phyloP scores from a whole-genome alignment of 2,329 filamentous ascomycete genomes.

The Pseudogymnoascus sp. region DNA sequence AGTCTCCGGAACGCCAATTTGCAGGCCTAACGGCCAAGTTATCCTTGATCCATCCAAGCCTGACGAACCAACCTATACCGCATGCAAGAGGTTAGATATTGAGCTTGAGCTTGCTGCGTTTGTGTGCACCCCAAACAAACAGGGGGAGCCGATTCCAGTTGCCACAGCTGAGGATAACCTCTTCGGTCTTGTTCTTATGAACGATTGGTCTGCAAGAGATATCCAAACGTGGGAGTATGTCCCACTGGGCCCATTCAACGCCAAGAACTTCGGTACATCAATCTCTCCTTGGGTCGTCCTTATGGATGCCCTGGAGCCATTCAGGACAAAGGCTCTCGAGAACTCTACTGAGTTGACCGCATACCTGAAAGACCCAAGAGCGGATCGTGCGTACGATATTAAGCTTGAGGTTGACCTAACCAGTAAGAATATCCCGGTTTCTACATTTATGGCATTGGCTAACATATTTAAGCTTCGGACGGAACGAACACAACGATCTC shows the following conservation, averaged over 20 bases:
- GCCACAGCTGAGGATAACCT: slow-evolving; percentile 59
- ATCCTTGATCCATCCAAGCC: slow-evolving; percentile 52
- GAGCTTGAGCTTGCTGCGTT: slow-evolving; percentile 76
- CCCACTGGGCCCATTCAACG: slow-evolving; percentile 72
- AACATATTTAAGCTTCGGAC: slow-evolving; percentile 27
- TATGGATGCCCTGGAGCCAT: slow-evolving; percentile 65
- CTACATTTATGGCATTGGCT: background rate
- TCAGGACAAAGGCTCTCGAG: slow-evolving; percentile 44
- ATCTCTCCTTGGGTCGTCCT: slow-evolving; percentile 75
- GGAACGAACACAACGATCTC: slow-evolving; percentile 49
- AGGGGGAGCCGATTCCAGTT: slow-evolving; percentile 57
- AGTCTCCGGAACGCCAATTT: slow-evolving; percentile 62
- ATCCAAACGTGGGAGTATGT: slow-evolving; percentile 81
- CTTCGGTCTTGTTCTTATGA: slow-evolving; percentile 74
- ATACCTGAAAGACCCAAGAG: slow-evolving; percentile 54
- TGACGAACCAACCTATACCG: slow-evolving; percentile 54
- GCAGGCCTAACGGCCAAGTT: slow-evolving; percentile 69
- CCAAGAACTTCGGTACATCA: slow-evolving; percentile 74
- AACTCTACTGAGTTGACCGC: slow-evolving; percentile 48
- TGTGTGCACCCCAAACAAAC: slow-evolving; percentile 52
- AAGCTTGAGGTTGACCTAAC: slow-evolving; percentile 56
- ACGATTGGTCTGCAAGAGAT: slow-evolving; percentile 80
- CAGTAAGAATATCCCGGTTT: slow-evolving; percentile 33
- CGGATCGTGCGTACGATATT: slow-evolving; percentile 58
- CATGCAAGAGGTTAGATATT: slow-evolving; percentile 62